A percentile compares a stretch with the other conserved stretches of the same genome.
phyloP scores from a whole-genome alignment of 371 early-diverging fungal genomes.

The Umbelopsis sp. region DNA sequence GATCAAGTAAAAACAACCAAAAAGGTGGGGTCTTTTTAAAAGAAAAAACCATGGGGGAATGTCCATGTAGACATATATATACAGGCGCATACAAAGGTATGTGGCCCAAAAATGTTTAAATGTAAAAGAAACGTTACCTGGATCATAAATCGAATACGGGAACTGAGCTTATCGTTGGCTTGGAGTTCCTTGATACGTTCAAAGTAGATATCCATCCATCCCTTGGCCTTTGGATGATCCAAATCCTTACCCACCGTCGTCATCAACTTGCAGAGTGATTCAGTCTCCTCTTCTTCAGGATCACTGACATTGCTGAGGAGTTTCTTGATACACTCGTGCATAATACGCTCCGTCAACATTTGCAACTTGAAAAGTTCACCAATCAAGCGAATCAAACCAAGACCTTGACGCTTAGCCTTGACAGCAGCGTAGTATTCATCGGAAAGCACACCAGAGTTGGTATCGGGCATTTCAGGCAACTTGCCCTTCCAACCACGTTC shows the following conservation, averaged over 20 bases:
- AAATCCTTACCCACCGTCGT: conserved; percentile 82
- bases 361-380: conserved; percentile 92
- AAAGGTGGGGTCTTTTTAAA: too few relatives aligned
- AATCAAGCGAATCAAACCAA: conserved; percentile 92
- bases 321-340: conserved; percentile 83
- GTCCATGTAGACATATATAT: too few relatives aligned
- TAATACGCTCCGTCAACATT: conserved; percentile 90
- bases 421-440: conserved; percentile 84
- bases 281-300: conserved; percentile 94
- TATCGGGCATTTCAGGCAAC: conserved; percentile 53
- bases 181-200: conserved; percentile 70
- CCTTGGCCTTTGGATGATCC: conserved; percentile 45
- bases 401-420: conserved; percentile 93
- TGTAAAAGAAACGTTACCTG: conserved; percentile 32
- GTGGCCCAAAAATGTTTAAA: not conserved
- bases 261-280: conserved; percentile 89
- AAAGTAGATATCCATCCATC: conserved; percentile 83
- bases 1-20: too few relatives aligned
- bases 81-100: not conserved
- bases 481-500: conserved; percentile 80
- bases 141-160: conserved; percentile 93
- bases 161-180: conserved; percentile 65
- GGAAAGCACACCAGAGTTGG: conserved; percentile 55
- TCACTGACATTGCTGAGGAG: conserved; percentile 72
- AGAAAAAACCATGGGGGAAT: too few relatives aligned